A percentile compares a stretch with the other conserved stretches of the same genome.
Conservation (phyloP, 1,284 basidiomycete genomes). For the Boletus smithii region DNA sequence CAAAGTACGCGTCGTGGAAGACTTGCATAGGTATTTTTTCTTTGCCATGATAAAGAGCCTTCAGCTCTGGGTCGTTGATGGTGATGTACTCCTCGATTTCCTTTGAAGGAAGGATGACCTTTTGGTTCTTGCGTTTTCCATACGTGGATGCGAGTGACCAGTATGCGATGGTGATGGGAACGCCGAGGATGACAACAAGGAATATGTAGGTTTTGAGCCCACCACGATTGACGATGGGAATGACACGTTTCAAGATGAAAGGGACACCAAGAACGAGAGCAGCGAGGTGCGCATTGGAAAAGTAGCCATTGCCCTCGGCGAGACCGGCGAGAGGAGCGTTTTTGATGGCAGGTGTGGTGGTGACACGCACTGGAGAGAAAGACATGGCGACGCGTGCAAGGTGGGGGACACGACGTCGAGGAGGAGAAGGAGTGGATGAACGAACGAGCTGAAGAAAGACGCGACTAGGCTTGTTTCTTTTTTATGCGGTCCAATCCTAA, state of each 20-base stretch:
- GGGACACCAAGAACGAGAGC: conserved; percentile 75
- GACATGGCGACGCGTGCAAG: conserved; percentile 38
- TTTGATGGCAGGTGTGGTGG: conserved; percentile 66
- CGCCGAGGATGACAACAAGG: conserved; percentile 69
- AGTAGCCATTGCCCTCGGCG: conserved; percentile 83
- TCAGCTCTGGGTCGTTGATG: conserved; percentile 83
- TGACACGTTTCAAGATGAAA: conserved; percentile 74
- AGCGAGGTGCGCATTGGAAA: conserved; percentile 81
- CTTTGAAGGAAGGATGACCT: conserved; percentile 83
- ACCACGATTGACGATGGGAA: conserved; percentile 75
- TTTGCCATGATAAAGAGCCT: conserved; percentile 72
- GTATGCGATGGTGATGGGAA: conserved; percentile 83
- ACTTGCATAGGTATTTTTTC: conserved; percentile 97
- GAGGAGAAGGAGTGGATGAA: conserved; percentile 19
- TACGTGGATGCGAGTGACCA: conserved; percentile 87
- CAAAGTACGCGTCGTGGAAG: conserved; percentile 98
- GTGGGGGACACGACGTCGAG: conserved; percentile 13
- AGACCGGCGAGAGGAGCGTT: conserved; percentile 82
- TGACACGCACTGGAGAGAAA: conserved; percentile 51
- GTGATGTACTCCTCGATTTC: conserved; percentile 88
- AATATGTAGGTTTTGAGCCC: conserved; percentile 84
- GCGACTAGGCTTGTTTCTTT: conserved; percentile 6
- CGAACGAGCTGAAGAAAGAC: conserved; percentile 11
- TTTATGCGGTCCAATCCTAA: conserved; percentile 20
- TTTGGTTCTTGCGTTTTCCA: conserved; percentile 82